Evolutionary conservation across 2,329 filamentous ascomycete species (phyloP), one percentile per base, ranked within the genome.

Genomic region (Leptosphaerulina australis): DNA sequence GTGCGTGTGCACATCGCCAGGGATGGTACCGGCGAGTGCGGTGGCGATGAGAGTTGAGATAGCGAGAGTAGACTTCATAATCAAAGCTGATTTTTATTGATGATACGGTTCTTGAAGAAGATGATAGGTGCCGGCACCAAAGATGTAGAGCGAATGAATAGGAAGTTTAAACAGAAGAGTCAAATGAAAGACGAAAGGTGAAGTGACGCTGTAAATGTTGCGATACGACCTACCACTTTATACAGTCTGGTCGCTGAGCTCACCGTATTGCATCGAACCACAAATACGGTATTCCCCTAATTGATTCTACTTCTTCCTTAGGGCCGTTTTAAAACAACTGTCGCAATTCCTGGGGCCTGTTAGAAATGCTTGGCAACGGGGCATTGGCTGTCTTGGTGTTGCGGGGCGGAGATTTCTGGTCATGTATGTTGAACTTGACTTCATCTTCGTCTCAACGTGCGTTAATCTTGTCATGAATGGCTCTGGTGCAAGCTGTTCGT

Each of bases 51-150:
- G 37, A 20, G 58, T 39, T 11, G 59, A 63, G 28, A 64, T 26
- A 48, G 46, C 55, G 47, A 63, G 38, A 15, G 59, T 43, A 37
- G 53, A 49, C 49, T 64, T 64, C 62, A 66, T 58, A 8, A 28
- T 51, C 44, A 31, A 25, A 29, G 15, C 9, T 29, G 26, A 14
- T 20, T 15, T 5, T 22, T 17, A 6, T 25, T 29, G 33, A 14
- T 33, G 20, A 33, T 35, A 26, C 10, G 18, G n/a, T 21, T 5
- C 17, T 34, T 5, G 22, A 33, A 38, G 21, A 38, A 21, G 34
- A 26, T 11, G 15, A 33, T 33, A 25, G 22, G 49, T 47, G 45
- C 50, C 50, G 37, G 54, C 51, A 57, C 51, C 45, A 21, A 12
- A 30, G 29, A 36, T 25, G 3, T 40, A 31, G 8, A 17, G n/a